Percentiles rank a stretch among this genome's conserved stretches.
Evolutionary conservation across 805 yeast species (phyloP).

Genomic region (Candida arabinofermentans): DNA sequence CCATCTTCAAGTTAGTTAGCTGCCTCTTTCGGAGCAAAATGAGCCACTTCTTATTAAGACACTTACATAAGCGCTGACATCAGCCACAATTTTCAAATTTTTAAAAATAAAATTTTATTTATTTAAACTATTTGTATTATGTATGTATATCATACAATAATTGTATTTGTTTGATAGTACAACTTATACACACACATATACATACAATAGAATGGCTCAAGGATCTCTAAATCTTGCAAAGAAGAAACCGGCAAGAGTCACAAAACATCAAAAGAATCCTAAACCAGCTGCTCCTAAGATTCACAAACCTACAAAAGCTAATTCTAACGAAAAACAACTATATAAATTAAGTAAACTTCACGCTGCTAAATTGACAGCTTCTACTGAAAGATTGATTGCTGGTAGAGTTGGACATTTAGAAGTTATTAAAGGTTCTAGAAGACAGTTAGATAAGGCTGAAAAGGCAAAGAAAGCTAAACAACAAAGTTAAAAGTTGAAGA

Average conservation of each 20-base stretch:
- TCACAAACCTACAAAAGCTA: constrained; percentile 61
- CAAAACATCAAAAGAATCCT: constrained; percentile 63
- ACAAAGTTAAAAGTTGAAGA: constrained; percentile 1
- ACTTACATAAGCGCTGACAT: too few species aligned
- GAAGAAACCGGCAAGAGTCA: constrained; percentile 48
- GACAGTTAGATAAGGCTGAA: constrained; percentile 65
- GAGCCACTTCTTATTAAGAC: too few species aligned
- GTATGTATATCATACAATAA: too few species aligned
- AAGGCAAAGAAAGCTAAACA: constrained; percentile 32
- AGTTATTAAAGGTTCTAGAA: constrained; percentile 83
- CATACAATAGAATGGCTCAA: constrained; percentile 55
- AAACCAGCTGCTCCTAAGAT: constrained; percentile 72
- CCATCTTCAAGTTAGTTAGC: too few species aligned
- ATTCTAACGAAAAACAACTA: constrained; percentile 39
- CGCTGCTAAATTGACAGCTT: constrained; percentile 45
- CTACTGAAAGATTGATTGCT: constrained; percentile 83
- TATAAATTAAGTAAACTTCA: constrained; percentile 57
- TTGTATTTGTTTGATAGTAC: too few species aligned
- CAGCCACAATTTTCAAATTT: too few species aligned
- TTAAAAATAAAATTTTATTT: too few species aligned
- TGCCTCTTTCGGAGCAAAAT: too few species aligned
- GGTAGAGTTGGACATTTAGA: constrained; percentile 94
- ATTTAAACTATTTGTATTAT: too few species aligned
- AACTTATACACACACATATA: too few species aligned
- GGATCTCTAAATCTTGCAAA: constrained; percentile 56